Evolutionary conservation across 768 basidiomycete genomes (phyloP).

Genomic region (Tulasnella sp.): DNA sequence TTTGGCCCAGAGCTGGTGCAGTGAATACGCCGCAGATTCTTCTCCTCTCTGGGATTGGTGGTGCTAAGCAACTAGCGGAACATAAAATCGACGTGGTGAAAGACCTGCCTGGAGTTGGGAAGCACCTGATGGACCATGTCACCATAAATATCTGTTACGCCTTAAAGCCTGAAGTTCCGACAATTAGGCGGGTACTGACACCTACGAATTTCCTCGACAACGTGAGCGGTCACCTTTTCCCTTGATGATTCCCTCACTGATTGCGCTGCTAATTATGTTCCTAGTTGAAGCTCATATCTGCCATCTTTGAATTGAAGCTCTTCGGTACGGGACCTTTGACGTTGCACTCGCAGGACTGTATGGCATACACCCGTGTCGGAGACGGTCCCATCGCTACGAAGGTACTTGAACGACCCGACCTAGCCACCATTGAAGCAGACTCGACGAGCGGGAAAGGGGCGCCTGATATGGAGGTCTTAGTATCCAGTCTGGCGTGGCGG

Average conservation of each 20-base stretch:
- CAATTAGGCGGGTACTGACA: not conserved
- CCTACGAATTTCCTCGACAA: no score
- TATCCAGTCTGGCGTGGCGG: slow-evolving; percentile 4
- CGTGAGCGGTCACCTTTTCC: no score
- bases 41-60: slow-evolving; percentile 52
- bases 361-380: not conserved
- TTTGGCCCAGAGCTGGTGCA: slow-evolving; percentile 26
- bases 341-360: not conserved
- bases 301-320: not conserved
- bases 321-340: not conserved
- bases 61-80: slow-evolving; percentile 42
- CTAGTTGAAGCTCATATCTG: not conserved
- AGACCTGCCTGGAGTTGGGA: slow-evolving; percentile 65
- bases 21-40: slow-evolving; percentile 32
- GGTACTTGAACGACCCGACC: not conserved
- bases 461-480: slow-evolving; percentile 17
- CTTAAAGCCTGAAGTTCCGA: not conserved
- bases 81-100: slow-evolving; percentile 45
- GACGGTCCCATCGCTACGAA: not conserved
- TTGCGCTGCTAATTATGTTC: not conserved
- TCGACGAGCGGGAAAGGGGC: slow-evolving; percentile 7
- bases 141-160: slow-evolving; percentile 23
- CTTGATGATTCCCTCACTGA: not conserved
- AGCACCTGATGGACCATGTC: slow-evolving; percentile 61
- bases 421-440: not conserved